A percentile compares a stretch with the other conserved stretches of the same genome.
Conservation (phyloP, 305 asterid species). For the Ilex paraguariensis region DNA sequence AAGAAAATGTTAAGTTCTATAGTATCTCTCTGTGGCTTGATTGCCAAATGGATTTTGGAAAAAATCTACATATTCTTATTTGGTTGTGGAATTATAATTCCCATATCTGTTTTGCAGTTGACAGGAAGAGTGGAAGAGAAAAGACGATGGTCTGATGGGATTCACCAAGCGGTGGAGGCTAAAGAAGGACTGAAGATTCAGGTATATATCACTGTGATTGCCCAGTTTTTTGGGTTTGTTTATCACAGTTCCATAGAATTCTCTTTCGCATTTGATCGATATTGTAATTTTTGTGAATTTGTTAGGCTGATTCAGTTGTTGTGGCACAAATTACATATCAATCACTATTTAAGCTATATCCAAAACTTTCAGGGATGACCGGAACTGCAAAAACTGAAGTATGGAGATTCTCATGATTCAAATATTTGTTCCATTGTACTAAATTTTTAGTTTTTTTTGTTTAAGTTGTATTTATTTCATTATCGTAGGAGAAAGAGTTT, state of each 20-base stretch:
- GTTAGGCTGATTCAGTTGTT: conserved; percentile 91
- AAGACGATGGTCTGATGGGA: conserved; percentile 97
- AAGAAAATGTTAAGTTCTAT: too few species aligned
- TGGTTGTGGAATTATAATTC: not conserved
- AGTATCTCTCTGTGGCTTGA: not conserved
- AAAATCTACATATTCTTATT: not conserved
- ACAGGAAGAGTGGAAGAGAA: conserved; percentile 99
- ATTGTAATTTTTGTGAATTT: conserved; percentile 21
- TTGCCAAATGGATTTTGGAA: not conserved
- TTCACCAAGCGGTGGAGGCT: conserved; percentile 99
- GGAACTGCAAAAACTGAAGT: conserved; percentile 99
- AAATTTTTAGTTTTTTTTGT: not conserved
- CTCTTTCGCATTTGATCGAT: conserved; percentile 3
- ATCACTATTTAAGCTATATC: conserved; percentile 90
- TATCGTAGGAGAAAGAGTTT: conserved; percentile 87
- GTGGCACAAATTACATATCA: conserved; percentile 99
- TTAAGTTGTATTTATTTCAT: not conserved
- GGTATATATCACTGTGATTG: conserved; percentile 29
- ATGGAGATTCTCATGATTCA: conserved; percentile 13
- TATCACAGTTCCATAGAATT: not conserved
- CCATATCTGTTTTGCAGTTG: conserved; percentile 43
- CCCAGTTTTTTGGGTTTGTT: not conserved
- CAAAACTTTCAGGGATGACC: conserved; percentile 99
- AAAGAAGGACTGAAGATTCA: conserved; percentile 91
- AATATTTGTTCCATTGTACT: not conserved